Evolutionary conservation across 2,329 filamentous ascomycete species (phyloP).

Genomic region (Aspergillus viridinutans): DNA sequence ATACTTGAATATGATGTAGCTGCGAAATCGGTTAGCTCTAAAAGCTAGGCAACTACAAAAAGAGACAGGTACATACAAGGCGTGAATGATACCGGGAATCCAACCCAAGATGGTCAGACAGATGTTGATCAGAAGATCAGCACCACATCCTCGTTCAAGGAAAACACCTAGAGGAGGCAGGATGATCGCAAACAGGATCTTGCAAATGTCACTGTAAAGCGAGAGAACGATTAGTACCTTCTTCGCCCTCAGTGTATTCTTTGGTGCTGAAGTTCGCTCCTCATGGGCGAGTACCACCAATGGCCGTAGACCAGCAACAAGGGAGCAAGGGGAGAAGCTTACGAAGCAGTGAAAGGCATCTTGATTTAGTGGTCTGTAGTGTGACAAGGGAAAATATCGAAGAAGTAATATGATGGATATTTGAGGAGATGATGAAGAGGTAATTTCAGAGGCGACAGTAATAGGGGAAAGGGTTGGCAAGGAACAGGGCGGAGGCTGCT

Average conservation of each 20-base stretch:
- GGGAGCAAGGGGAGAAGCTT: slow-evolving; percentile 25
- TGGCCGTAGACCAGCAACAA: neutral
- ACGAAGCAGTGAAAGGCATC: slow-evolving; percentile 51
- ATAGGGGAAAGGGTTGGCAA: neutral
- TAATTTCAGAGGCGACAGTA: slow-evolving; percentile 10
- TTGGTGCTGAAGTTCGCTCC: neutral
- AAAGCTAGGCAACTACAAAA: neutral
- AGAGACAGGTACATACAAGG: slow-evolving; percentile 58
- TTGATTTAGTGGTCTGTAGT: slow-evolving; percentile 1
- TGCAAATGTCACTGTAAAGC: slow-evolving; percentile 63
- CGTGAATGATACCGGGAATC: slow-evolving; percentile 85
- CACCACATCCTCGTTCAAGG: slow-evolving; percentile 85
- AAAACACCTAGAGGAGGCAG: slow-evolving; percentile 89
- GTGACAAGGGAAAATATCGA: neutral
- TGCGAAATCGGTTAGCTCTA: slow-evolving; percentile 29
- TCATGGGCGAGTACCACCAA: neutral
- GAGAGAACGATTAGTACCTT: slow-evolving; percentile 5
- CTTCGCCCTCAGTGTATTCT: neutral
- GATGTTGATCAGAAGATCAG: slow-evolving; percentile 89
- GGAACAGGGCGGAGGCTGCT: neutral
- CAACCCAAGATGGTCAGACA: slow-evolving; percentile 74
- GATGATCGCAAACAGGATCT: slow-evolving; percentile 83
- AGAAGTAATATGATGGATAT: slow-evolving; percentile 23
- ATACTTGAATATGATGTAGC: slow-evolving; percentile 86
- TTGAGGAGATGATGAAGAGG: neutral